Evolutionary conservation across 1,284 basidiomycete species (phyloP).

Genomic region (Farysia itapuensis): DNA sequence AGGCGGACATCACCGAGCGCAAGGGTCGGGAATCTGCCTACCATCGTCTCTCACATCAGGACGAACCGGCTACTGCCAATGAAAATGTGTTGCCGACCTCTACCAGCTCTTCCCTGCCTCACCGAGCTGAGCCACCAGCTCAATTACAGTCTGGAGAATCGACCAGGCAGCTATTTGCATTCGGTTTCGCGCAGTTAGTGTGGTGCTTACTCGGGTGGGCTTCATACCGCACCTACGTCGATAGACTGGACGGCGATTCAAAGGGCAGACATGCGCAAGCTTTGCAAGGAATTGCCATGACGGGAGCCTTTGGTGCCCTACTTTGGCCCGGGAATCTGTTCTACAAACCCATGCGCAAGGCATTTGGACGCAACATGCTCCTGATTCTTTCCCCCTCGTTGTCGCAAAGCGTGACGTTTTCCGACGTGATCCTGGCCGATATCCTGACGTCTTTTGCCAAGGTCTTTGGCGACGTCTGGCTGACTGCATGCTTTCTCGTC

Average conservation of each 20-base stretch:
- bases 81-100: background rate
- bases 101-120: background rate
- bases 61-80: background rate
- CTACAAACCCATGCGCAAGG: slow-evolving; percentile 27
- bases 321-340: slow-evolving; percentile 50
- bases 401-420: slow-evolving; percentile 74
- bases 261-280: slow-evolving; percentile 49
- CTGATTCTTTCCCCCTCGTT: slow-evolving; percentile 74
- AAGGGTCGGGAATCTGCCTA: background rate
- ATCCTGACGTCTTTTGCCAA: slow-evolving; percentile 95
- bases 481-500: slow-evolving; percentile 77
- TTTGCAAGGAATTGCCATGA: slow-evolving; percentile 45
- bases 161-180: slow-evolving; percentile 13
- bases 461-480: slow-evolving; percentile 90
- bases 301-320: slow-evolving; percentile 21
- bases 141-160: background rate
- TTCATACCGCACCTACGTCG: slow-evolving; percentile 46
- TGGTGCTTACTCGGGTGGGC: slow-evolving; percentile 50
- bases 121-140: too few relatives aligned
- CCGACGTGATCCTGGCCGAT: slow-evolving; percentile 91
- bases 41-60: slow-evolving; percentile 3
- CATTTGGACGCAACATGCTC: slow-evolving; percentile 61
- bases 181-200: slow-evolving; percentile 25
- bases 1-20: slow-evolving; percentile 14
- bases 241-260: slow-evolving; percentile 31